Percentiles rank a stretch among this genome's conserved stretches.
phyloP scores from a whole-genome alignment of 495 filamentous ascomycete genomes.

The Penicillium silybi region DNA sequence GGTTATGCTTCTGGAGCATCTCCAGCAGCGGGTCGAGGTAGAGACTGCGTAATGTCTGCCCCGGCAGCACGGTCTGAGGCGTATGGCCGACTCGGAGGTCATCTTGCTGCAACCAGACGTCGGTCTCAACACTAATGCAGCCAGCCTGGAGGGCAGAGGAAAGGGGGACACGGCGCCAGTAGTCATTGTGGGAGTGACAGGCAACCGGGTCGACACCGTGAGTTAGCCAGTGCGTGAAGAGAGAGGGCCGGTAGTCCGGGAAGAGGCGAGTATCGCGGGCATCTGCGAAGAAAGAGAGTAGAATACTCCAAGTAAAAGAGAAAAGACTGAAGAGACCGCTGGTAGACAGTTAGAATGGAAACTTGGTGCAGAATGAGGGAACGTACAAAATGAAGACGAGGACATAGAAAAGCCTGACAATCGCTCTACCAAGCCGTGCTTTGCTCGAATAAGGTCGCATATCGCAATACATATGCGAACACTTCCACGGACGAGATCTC shows the following conservation, averaged over 20 bases:
- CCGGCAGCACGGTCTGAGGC: slow-evolving; percentile 1
- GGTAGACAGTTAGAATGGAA: not conserved
- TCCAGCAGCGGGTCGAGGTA: slow-evolving; percentile 62
- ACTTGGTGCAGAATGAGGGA: not conserved
- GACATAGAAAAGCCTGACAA: slow-evolving; percentile 4
- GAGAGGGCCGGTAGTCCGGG: slow-evolving; percentile 4
- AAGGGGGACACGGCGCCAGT: slow-evolving; percentile 54
- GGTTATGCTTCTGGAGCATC: slow-evolving; percentile 12
- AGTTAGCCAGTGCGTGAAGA: slow-evolving; percentile 11
- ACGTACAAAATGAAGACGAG: slow-evolving; percentile 8
- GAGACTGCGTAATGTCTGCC: slow-evolving; percentile 44
- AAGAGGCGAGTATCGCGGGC: slow-evolving; percentile 38
- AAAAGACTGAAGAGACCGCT: slow-evolving; percentile 11
- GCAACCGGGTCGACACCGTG: slow-evolving; percentile 12
- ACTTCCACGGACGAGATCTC: not conserved
- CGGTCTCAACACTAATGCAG: slow-evolving; percentile 66
- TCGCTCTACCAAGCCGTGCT: not conserved
- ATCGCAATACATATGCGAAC: slow-evolving; percentile 4
- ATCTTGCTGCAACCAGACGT: slow-evolving; percentile 60
- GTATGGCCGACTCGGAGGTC: slow-evolving; percentile 51
- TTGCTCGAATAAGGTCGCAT: not conserved
- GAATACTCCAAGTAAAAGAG: not conserved
- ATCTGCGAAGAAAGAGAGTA: slow-evolving; percentile 1
- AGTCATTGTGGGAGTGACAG: slow-evolving; percentile 69
- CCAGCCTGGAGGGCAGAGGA: slow-evolving; percentile 48